Conservation (phyloP, 768 basidiomycete genomes). For the Agaricus blazei region DNA sequence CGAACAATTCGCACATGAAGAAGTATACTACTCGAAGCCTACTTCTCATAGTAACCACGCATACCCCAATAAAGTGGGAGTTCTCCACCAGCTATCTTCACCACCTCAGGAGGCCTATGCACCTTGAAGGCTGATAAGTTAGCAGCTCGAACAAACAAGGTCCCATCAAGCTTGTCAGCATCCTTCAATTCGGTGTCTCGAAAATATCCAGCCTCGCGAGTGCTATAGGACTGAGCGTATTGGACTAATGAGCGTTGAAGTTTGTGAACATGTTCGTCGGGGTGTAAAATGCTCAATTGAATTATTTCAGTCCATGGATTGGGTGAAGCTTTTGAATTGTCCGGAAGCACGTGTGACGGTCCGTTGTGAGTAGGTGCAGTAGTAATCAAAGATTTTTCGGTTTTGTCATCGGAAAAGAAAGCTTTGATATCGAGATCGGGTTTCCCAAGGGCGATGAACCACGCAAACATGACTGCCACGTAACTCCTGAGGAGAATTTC, state of each 20-base stretch:
- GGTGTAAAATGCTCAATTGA: slow-evolving; percentile 46
- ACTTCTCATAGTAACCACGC: background rate
- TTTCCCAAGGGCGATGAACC: slow-evolving; percentile 56
- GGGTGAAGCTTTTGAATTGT: slow-evolving; percentile 26
- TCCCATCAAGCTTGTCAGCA: slow-evolving; percentile 48
- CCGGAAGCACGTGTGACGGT: background rate
- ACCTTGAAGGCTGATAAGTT: slow-evolving; percentile 38
- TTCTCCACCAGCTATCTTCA: too few species aligned
- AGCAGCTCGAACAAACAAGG: slow-evolving; percentile 52
- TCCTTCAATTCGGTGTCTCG: slow-evolving; percentile 31
- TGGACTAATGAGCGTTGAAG: slow-evolving; percentile 30
- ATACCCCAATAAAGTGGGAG: background rate
- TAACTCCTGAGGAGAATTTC: slow-evolving; percentile 52
- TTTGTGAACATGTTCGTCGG: slow-evolving; percentile 47
- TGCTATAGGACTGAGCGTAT: slow-evolving; percentile 14
- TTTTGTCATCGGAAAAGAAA: slow-evolving; percentile 32
- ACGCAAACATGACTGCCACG: slow-evolving; percentile 43
- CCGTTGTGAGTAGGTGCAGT: slow-evolving; percentile 7
- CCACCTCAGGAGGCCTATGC: background rate
- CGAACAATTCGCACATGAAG: too few species aligned
- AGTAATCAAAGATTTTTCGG: background rate
- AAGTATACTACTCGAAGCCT: background rate
- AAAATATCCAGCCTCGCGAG: slow-evolving; percentile 9
- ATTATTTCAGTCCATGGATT: slow-evolving; percentile 60
- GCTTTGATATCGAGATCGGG: slow-evolving; percentile 41